Evolutionary conservation across 164 flowering plant species (phyloP).

Genomic region (Magnolia officinalis): DNA sequence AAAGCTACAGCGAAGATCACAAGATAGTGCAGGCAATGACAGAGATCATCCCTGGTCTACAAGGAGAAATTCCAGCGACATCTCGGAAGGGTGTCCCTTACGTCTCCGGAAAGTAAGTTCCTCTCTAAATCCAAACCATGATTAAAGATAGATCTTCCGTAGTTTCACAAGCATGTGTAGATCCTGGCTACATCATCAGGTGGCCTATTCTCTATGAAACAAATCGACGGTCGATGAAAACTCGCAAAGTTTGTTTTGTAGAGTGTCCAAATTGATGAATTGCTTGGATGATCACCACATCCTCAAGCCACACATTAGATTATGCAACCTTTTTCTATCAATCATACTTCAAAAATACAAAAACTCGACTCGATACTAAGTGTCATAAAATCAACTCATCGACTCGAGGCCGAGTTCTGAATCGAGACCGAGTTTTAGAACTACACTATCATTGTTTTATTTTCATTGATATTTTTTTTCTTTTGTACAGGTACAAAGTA

Average conservation of each 20-base stretch:
- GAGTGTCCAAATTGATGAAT: too few species aligned
- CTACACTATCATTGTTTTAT: too few species aligned
- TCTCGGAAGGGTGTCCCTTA: slow-evolving; percentile 24
- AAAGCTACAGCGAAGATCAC: slow-evolving; percentile 71
- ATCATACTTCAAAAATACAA: too few species aligned
- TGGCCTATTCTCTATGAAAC: neutral
- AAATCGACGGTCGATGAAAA: neutral
- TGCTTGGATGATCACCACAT: too few species aligned
- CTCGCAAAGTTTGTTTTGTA: neutral
- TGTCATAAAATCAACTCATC: too few species aligned
- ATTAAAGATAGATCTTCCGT: neutral
- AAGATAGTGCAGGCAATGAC: slow-evolving; percentile 61
- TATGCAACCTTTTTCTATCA: too few species aligned
- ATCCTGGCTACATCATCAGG: too few species aligned
- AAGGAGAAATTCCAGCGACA: slow-evolving; percentile 51
- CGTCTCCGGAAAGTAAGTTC: slow-evolving; percentile 55
- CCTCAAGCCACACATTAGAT: too few species aligned
- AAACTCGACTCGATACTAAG: too few species aligned
- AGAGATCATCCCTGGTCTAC: slow-evolving; percentile 58
- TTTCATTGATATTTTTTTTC: neutral
- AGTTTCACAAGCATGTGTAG: neutral
- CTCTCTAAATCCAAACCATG: neutral
- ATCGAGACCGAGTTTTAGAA: too few species aligned
- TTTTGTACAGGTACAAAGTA: slow-evolving; percentile 26
- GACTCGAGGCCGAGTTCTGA: too few species aligned